Base-by-base conservation (phyloP, 1,284 basidiomycete genomes). In the Ganoderma boninense region DNA sequence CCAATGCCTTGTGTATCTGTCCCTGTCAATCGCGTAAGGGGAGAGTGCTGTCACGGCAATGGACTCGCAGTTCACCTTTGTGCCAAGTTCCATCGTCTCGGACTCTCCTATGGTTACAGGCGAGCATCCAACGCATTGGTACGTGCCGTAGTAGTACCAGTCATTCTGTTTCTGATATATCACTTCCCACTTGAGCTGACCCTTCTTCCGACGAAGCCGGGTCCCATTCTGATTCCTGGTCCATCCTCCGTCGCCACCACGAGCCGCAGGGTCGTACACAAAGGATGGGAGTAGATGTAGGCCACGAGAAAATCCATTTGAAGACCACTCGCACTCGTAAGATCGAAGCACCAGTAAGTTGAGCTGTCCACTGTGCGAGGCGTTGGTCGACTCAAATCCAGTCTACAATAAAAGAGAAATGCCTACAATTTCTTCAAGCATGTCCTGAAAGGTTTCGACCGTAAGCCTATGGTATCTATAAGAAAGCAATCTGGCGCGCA, bases 81-180 rank as follows among this genome's bases (percentile, higher is more conserved):
- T 14, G 23, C 40, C 29, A 7, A 62, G 26, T n/a, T 20, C 54
- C 13, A 2, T 16, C 13, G 11, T 32, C n/a, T 56, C 35, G 18
- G 54, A 32, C 6, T 65, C 54, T 13, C 16, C 65, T 3, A 5
- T 11, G 5, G 42, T 29, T 6, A 60, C 40, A 18, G 57, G 14
- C 0, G 46, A 46, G 26, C 16, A 29, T 8, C 65, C 61, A 43
- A 54, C 42, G 20, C 64, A 65, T 18, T 26, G 42, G 18, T 72
- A 72, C 1, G 71, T 72, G 16, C 71, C 71, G 46, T 66, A 68
- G 56, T 72, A 72, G 40, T 67, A 68, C 64, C 68, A 69, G 4
- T 66, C 20, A 10, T 66, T n/a, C 14, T 61, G 23, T 1, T 23
- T 43, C 18, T 49, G 35, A 43, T 32, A 57, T 38, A 72, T 13